phyloP scores from a whole-genome alignment of 306 rosid genomes.

The Calophaca sinica region DNA sequence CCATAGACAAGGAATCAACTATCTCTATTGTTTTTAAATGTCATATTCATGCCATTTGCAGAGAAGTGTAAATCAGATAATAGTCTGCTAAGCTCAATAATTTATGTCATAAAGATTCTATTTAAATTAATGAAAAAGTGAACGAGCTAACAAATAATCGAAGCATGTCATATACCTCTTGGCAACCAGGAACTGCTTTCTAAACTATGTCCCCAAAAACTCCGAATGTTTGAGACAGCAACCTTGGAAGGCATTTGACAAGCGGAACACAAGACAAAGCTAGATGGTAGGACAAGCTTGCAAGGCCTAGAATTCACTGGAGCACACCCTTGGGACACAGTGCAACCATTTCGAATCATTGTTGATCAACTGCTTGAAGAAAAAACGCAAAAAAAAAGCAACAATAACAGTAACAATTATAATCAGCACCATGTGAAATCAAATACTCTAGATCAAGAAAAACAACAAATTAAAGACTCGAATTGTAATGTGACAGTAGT shows the following conservation, averaged over 20 bases:
- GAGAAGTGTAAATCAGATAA: neutral
- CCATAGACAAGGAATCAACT: neutral
- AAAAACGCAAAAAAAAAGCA: neutral
- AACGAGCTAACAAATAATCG: conserved; percentile 6
- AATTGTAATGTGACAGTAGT: too few relatives aligned
- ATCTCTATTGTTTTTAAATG: neutral
- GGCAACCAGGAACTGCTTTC: conserved; percentile 49
- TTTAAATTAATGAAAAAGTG: neutral
- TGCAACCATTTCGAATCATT: conserved; percentile 68
- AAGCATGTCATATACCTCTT: conserved; percentile 42
- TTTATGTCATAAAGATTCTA: neutral
- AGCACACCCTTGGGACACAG: conserved; percentile 54
- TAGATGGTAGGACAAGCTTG: conserved; percentile 37
- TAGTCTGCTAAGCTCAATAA: neutral
- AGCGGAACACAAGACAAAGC: conserved; percentile 45
- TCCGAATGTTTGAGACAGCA: conserved; percentile 50
- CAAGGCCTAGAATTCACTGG: conserved; percentile 49
- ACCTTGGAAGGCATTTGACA: conserved; percentile 52
- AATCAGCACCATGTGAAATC: neutral
- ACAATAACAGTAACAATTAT: neutral
- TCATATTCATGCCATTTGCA: neutral
- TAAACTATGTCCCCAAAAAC: conserved; percentile 51
- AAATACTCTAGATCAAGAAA: neutral
- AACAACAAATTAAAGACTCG: neutral
- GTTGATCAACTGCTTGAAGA: conserved; percentile 48